phyloP scores from a whole-genome alignment of 768 basidiomycete species.

The Serpula lacrymans region DNA sequence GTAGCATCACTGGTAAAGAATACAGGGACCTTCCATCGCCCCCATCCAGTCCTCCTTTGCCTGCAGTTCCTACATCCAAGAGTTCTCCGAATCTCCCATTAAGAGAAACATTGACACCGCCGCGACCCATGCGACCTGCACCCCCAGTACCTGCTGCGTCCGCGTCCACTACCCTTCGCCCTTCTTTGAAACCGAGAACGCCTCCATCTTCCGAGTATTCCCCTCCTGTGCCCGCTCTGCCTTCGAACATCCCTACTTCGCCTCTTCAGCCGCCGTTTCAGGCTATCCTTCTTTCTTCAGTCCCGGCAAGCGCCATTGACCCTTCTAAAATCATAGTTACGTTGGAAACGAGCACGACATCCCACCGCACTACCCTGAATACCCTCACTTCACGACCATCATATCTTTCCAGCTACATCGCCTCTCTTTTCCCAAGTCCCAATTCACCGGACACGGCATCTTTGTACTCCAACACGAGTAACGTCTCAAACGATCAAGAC shows the following conservation, averaged over 20 bases:
- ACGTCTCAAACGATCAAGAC: conserved; percentile 16
- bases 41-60: conserved; percentile 51
- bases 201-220: conserved; percentile 32
- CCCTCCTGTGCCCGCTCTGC: conserved; percentile 47
- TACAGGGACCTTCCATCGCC: conserved; percentile 24
- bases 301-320: conserved; percentile 47
- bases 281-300: conserved; percentile 60
- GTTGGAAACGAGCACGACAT: conserved; percentile 68
- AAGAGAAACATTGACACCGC: conserved; percentile 24
- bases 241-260: conserved; percentile 40
- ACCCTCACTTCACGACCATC: conserved; percentile 72
- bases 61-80: conserved; percentile 24
- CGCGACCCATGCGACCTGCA: conserved; percentile 34
- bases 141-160: conserved; percentile 21
- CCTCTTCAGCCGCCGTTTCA: conserved; percentile 57
- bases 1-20: conserved; percentile 10
- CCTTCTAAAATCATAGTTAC: conserved; percentile 63
- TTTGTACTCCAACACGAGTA: conserved; percentile 50
- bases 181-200: conserved; percentile 31
- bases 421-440: conserved; percentile 38
- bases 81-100: conserved; percentile 18
- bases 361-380: conserved; percentile 60
- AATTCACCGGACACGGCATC: conserved; percentile 55
- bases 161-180: conserved; percentile 24
- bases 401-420: conserved; percentile 56